Evolutionary conservation across 2,329 filamentous ascomycete genomes (phyloP), one percentile per base, ranked within the genome.

Genomic region (Colletotrichum magnum): DNA sequence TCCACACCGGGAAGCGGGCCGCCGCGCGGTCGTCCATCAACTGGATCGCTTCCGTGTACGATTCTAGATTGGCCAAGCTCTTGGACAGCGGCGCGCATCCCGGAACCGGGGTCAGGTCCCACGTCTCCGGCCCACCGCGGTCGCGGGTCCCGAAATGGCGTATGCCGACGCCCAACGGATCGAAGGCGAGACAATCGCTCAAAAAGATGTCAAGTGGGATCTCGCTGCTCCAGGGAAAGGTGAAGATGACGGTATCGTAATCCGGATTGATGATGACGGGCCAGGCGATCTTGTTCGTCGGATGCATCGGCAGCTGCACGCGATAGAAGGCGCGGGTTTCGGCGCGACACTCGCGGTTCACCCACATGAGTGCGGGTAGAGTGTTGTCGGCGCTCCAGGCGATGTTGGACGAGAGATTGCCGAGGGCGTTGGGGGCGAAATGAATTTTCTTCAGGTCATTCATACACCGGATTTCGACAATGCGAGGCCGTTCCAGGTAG

Each of bases 401-500:
- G n/a, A 68, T 65, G 39, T 69, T 60, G 50, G 66, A 71, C 5
- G 62, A 59, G 7, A 69, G 63, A 24, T 73, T 69, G 2, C 71
- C 72, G 5, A 69, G 47, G 2, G 32, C 61, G 39, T 72, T 72
- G 21, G 51, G 64, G 21, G 71, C 51, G 21, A 68, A 64, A 16
- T 70, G 68, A 9, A 70, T 70, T 28, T 70, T 70, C 47, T 70
- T 70, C 18, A 70, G 51, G 21, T 70, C 68, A 26, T 70, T 70
- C 68, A 70, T 81, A 74, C 82, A 85, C 48, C 76, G 78, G 26
- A 86, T 75, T 0, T 83, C 79, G 36, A 87, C 81, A 57, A 87
- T 77, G 48, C 85, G 83, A 9, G 80, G 75, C 10, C 75, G 73
- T 1, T 83, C 82, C 21, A 85, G 75, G 71, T 80, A 85, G 72